Percentiles rank a stretch among this genome's conserved stretches.
phyloP scores from a whole-genome alignment of 345 rosid species.

The Acer saccharum region DNA sequence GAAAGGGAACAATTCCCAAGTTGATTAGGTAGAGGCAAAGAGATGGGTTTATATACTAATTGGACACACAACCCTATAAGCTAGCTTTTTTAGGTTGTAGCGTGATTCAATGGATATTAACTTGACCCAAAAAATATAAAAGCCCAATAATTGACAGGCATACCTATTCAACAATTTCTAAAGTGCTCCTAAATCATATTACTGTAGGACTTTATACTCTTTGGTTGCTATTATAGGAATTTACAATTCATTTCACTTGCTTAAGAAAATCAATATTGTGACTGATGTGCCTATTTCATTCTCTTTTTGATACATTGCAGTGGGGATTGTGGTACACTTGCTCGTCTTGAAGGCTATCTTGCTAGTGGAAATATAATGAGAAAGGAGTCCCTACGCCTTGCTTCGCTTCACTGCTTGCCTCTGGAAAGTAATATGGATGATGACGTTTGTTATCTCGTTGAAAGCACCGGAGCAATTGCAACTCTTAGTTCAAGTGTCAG shows the following conservation, averaged over 20 bases:
- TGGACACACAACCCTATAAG: not conserved
- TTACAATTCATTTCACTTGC: not conserved
- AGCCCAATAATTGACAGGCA: not conserved
- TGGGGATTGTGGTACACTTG: constrained; percentile 47
- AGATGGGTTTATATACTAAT: not conserved
- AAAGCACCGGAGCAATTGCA: constrained; percentile 61
- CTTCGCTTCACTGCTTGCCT: constrained; percentile 58
- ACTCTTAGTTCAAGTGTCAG: constrained; percentile 63
- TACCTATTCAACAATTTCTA: not conserved
- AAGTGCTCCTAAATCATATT: not conserved
- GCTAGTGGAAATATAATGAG: constrained; percentile 75
- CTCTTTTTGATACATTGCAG: constrained; percentile 33
- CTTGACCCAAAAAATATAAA: not conserved
- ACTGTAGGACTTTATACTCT: not conserved
- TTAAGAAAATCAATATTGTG: not conserved
- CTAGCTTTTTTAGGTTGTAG: not conserved
- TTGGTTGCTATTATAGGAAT: too few relatives aligned
- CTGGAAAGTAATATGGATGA: constrained; percentile 33
- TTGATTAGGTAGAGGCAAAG: not conserved
- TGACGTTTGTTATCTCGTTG: constrained; percentile 50
- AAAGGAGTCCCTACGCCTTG: constrained; percentile 58
- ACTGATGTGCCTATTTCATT: not conserved
- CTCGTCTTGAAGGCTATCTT: constrained; percentile 61
- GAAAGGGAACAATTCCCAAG: not conserved
- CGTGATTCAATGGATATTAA: not conserved